Evolutionary conservation across 805 yeast species (phyloP), one percentile per base, ranked within the genome.

Genomic region (Wickerhamomyces canadensis): DNA sequence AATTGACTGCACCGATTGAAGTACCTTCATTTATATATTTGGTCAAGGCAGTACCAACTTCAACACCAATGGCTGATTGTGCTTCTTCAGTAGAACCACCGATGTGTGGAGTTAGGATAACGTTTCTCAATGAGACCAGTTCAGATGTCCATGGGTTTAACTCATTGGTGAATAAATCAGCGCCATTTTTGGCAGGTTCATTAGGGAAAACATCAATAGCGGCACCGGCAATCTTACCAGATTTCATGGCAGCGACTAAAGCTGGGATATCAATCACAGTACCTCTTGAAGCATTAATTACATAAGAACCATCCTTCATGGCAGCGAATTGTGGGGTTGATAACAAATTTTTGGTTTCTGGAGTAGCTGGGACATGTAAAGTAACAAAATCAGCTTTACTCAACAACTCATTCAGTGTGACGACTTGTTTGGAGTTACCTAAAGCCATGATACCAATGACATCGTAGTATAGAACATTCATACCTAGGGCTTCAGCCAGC

Each of bases 61-160:
- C 98, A 43, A 88, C 70, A 65, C 98, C 98, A 58, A 89, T 89
- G 26, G 96, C 94, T 36, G 84, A 74, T 73, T 89, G 98, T 25
- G 97, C 97, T 70, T 89, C 98, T 65, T 88, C 96, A 34, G 98
- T 89, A 34, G 96, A 86, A 48, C 98, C 98, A 65, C 98, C 98
- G 51, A 89, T 89, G 59, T 89, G 98, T 19, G 98, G 98, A 37
- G 96, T 80, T 55, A 89, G 73, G 45, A 89, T 86, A 42, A 88
- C 79, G 64, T 89, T 89, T 65, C 87, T 78, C 58, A 86, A 73
- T 5, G 82, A 66, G 50, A 78, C 71, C 52, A 89, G 73, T 58
- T 87, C 95, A 21, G 83, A 67, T 42, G 85, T 74, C 87, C 95
- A 89, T 26, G 65, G 48, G 65, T 88, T 88, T 58, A 89, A 73